These are phyloP conservation scores for Aspergillus mulundensis DNA, from an alignment of 495 filamentous ascomycete genomes.

Conservation along the genomic window DNA sequence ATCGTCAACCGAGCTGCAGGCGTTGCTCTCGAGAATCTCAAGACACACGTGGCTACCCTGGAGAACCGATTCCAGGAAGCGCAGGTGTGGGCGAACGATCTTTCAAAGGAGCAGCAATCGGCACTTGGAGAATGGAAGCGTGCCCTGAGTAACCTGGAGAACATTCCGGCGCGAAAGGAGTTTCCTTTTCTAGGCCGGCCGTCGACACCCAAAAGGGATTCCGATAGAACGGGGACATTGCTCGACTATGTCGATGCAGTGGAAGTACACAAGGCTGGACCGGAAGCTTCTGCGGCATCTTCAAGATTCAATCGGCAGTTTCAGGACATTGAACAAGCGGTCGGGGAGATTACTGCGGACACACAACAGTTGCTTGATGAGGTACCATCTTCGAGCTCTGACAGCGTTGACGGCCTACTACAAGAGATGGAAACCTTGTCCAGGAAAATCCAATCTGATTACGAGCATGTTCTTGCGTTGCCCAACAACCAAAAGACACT, in stretches of 20 bases:
- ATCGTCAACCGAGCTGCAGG: slow-evolving; percentile 69
- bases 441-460: slow-evolving; percentile 83
- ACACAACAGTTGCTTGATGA: slow-evolving; percentile 51
- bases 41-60: slow-evolving; percentile 68
- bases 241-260: slow-evolving; percentile 68
- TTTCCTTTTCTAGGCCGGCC: slow-evolving; percentile 49
- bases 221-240: slow-evolving; percentile 47
- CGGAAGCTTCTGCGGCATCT: slow-evolving; percentile 40
- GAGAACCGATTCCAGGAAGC: slow-evolving; percentile 71
- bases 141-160: slow-evolving; percentile 57
- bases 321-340: slow-evolving; percentile 45
- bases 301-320: slow-evolving; percentile 52
- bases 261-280: slow-evolving; percentile 61
- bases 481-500: slow-evolving; percentile 66
- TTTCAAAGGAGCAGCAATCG: slow-evolving; percentile 64
- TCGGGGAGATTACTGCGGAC: slow-evolving; percentile 49
- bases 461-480: slow-evolving; percentile 70
- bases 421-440: slow-evolving; percentile 83
- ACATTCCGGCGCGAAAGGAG: slow-evolving; percentile 57
- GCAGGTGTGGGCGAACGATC: slow-evolving; percentile 65
- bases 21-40: slow-evolving; percentile 76
- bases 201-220: slow-evolving; percentile 39
- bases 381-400: slow-evolving; percentile 24
- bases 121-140: slow-evolving; percentile 65
- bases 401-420: slow-evolving; percentile 54